Base-by-base conservation (phyloP, 148 eudicot species). In the Cornus suecica region DNA sequence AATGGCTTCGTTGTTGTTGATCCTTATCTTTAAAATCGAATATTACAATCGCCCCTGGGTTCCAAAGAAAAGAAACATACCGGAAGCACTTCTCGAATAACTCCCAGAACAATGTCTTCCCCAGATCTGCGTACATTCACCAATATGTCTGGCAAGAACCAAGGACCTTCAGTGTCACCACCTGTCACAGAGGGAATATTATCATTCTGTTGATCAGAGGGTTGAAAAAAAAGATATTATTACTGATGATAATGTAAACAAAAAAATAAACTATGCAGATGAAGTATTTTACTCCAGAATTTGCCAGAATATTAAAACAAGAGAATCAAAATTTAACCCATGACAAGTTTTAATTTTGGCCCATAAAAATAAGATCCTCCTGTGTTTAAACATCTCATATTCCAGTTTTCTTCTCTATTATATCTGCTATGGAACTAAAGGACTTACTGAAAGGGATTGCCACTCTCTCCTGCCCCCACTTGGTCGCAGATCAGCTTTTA, bases 141-240 rank as follows among this genome's bases (percentile, higher is more conserved):
- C 83, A 96, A 72, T 80, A 96, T 91, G 70, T 95, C 97, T 28
- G 99, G 93, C 78, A 92, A 71, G 62, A 90, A 85, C 92, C 90
- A 93, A 8, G 86, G 81, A 26, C 98, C 99, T 73, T 93, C 99
- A 76, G 66, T 87, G 65, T 93, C 99, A 45, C 90, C 97, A 80
- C 98, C 99, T 93, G 87, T 77, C 65, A 83, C 18, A n/a, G 18
- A 69, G 51, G 64, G 61, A 77, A 73, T 22, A 56, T 37, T 73
- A 48, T 22, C 22, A 8, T 63, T 51, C 30, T 61, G 13, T 37
- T 37, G 8, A 10, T 37, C 42, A 48, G 20, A 11, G 18, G 15
- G 20, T 48, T 48, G 54, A 48, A 16, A 48, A 58, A 4, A 14
- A 1, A 14, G 4, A 20, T 14, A 20, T 8, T 52, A 52, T 0